Evolutionary conservation across 2,329 filamentous ascomycete species (phyloP).

Genomic region (Chrysosporium queenslandicum): DNA sequence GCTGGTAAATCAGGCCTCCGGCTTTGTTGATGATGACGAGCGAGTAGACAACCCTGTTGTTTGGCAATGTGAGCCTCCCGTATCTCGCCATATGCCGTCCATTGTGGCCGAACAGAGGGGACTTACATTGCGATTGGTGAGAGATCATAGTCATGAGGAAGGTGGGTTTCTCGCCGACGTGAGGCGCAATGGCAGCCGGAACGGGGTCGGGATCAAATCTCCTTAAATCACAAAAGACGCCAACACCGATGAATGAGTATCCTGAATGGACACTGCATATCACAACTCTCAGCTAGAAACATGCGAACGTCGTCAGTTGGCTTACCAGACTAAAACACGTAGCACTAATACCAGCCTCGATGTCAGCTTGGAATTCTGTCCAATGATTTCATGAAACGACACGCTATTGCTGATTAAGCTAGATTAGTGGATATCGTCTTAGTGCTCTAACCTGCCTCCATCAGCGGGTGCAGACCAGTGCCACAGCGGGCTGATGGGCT

Average conservation of each 20-base stretch:
- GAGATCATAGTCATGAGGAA: conserved; percentile 1
- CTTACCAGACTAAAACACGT: too few relatives aligned
- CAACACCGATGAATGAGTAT: background rate
- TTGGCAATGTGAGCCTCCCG: background rate
- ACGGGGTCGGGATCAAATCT: background rate
- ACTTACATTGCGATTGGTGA: conserved; percentile 4
- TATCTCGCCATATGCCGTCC: background rate
- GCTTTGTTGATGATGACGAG: conserved; percentile 99
- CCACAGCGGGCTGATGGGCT: too few relatives aligned
- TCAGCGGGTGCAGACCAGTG: too few relatives aligned
- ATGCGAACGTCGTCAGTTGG: too few relatives aligned
- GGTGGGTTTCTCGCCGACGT: background rate
- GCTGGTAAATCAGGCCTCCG: conserved; percentile 90
- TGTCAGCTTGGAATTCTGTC: too few relatives aligned
- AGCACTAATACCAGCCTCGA: too few relatives aligned
- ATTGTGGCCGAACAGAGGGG: background rate
- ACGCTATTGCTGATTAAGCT: too few relatives aligned
- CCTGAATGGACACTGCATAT: background rate
- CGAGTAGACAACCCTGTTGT: conserved; percentile 74
- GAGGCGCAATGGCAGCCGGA: background rate
- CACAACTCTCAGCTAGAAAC: too few relatives aligned
- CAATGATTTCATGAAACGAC: too few relatives aligned
- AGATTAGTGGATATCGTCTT: too few relatives aligned
- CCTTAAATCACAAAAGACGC: background rate
- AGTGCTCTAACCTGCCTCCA: too few relatives aligned